Base-by-base conservation (phyloP, 179 eudicot species). In the Drosera spatulata region DNA sequence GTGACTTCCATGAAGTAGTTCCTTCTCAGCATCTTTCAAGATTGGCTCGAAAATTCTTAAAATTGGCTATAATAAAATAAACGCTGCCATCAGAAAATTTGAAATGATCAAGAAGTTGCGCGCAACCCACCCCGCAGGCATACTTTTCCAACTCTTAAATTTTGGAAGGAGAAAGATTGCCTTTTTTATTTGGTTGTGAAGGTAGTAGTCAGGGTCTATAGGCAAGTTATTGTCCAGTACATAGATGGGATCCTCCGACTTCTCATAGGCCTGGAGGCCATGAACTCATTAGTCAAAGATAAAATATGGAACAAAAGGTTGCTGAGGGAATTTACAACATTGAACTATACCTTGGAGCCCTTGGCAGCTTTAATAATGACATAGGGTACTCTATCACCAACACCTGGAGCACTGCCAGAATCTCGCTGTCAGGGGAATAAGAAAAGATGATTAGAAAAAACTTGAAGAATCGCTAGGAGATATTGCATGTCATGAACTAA, bases 381-480 rank as follows among this genome's bases (percentile, higher is more conserved):
- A 59, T 94, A 94, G 61, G 99, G 97, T 53, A 94, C 99, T 74
- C 99, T 82, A 71, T 94, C 99, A 71, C 99, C 99, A 70, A 94
- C 94, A 75, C 73, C 78, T 56, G 99, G 99, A 65, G 97, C 99
- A 67, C 97, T 94, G 66, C 97, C 99, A 75, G 99, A 94, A 87
- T 94, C 99, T 70, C 99, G 61, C 99, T 94, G 76, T 66, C 62
- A 65, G 64, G 13, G 56, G 12, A 49, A 61, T 13, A 10, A 49
- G 37, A 14, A 55, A 22, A 22, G 33, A 22, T 22, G 33, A 22
- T 22, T 1, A 22, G 33, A 22, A 22, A 22, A 22, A 22, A 22
- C 33, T 22, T 0, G 33, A 22, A 22, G 33, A 22, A 22, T 22
- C 33, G 33, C 33, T 22, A 22, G 33, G 33, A 22, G 33, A 22